Conservation (phyloP, 257 asterid genomes). For the Solanum infundibuliforme region DNA sequence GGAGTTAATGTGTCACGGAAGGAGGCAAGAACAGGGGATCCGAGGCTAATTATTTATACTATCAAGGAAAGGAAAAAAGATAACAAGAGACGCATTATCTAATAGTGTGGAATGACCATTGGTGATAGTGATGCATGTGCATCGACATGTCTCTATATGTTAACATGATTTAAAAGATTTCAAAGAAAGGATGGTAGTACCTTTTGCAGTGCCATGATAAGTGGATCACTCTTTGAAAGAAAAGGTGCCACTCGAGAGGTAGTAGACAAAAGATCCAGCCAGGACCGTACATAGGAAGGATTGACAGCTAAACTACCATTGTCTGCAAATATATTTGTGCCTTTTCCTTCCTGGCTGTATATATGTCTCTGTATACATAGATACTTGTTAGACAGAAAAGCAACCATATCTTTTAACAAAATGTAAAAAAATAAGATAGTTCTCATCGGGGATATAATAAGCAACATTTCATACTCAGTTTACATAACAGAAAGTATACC, state of each 20-base stretch:
- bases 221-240: conserved; percentile 60
- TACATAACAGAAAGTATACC: not conserved
- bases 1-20: not conserved
- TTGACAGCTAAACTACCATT: conserved; percentile 71
- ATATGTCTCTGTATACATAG: conserved; percentile 54
- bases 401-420: not conserved
- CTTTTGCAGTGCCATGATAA: conserved; percentile 72
- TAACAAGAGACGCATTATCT: not conserved
- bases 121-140: not conserved
- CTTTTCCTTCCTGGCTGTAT: conserved; percentile 57
- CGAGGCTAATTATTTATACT: not conserved
- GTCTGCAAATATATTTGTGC: conserved; percentile 62
- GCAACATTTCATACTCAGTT: not conserved
- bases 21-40: not conserved
- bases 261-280: conserved; percentile 75
- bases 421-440: not conserved
- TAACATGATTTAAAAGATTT: not conserved
- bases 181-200: conserved; percentile 17
- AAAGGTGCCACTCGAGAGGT: conserved; percentile 86
- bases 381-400: conserved; percentile 1
- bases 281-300: conserved; percentile 68
- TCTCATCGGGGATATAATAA: not conserved
- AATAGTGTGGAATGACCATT: not conserved
- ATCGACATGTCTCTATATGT: not conserved
- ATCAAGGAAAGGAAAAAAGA: not conserved